Evolutionary conservation across 768 basidiomycete genomes (phyloP).

Genomic region (Fibroporia radiculosa): DNA sequence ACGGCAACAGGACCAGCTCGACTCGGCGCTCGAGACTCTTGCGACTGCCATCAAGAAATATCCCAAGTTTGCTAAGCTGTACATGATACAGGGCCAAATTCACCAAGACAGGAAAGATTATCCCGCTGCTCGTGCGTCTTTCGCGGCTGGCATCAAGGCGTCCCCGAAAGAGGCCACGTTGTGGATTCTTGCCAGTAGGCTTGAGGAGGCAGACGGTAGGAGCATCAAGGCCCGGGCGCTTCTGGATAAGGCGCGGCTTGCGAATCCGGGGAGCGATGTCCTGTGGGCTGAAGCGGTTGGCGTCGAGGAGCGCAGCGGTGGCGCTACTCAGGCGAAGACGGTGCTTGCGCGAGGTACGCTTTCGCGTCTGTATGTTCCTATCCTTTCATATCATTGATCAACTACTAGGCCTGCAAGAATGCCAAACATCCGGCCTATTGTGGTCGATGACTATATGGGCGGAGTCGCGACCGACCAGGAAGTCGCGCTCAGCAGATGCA

Average conservation of each 20-base stretch:
- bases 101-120: conserved; percentile 54
- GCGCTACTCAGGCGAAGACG: conserved; percentile 74
- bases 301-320: conserved; percentile 86
- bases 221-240: conserved; percentile 89
- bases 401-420: conserved; percentile 68
- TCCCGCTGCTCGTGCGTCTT: conserved; percentile 68
- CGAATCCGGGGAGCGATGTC: conserved; percentile 77
- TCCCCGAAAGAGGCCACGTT: conserved; percentile 80
- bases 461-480: conserved; percentile 83
- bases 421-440: conserved; percentile 79
- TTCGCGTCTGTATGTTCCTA: background rate
- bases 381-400: background rate
- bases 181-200: conserved; percentile 82
- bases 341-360: conserved; percentile 67
- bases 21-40: conserved; percentile 69
- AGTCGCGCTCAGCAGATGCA: conserved; percentile 86
- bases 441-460: conserved; percentile 93
- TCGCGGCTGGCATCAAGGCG: conserved; percentile 75
- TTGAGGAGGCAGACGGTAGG: conserved; percentile 88
- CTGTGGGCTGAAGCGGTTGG: conserved; percentile 89
- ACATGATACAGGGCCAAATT: conserved; percentile 97
- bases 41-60: conserved; percentile 73
- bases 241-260: conserved; percentile 81
- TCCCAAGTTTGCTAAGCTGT: conserved; percentile 85
- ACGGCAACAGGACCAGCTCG: conserved; percentile 73